Conservation (phyloP, 805 yeast species). For the Candida corydali region DNA sequence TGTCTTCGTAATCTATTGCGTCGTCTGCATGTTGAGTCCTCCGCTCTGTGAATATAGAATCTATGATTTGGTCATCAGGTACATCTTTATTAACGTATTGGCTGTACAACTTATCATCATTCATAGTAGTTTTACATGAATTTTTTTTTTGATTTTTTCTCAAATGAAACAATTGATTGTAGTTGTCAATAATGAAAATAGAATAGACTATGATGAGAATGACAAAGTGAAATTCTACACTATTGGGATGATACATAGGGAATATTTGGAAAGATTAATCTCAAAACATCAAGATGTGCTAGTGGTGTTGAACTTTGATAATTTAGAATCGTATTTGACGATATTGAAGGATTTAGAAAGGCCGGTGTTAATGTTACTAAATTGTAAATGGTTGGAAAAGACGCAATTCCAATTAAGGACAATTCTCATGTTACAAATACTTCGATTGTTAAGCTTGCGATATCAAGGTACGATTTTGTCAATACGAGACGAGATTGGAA, state of each 20-base stretch:
- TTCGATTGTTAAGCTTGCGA: conserved; percentile 28
- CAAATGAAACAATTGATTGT: not conserved
- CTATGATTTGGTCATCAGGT: conserved; percentile 35
- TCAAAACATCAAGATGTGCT: not conserved
- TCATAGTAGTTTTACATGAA: conserved; percentile 4
- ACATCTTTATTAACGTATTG: conserved; percentile 21
- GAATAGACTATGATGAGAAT: conserved; percentile 3
- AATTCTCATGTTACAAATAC: conserved; percentile 28
- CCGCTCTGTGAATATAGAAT: conserved; percentile 32
- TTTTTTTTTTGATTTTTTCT: conserved; percentile 1
- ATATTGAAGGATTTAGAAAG: not conserved
- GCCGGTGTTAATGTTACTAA: conserved; percentile 3
- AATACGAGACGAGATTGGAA: not conserved
- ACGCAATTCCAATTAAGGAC: conserved; percentile 14
- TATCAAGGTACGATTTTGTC: conserved; percentile 22
- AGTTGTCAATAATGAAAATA: conserved; percentile 1
- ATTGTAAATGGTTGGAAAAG: conserved; percentile 6
- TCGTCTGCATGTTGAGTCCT: conserved; percentile 75
- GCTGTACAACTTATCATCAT: conserved; percentile 13
- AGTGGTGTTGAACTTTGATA: not conserved
- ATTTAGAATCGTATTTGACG: not conserved
- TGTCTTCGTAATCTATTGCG: conserved; percentile 92
- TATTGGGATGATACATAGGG: not conserved
- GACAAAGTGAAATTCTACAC: not conserved
- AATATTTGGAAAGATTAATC: not conserved